Conservation (phyloP, 768 basidiomycete species). For the Mycena crocata region DNA sequence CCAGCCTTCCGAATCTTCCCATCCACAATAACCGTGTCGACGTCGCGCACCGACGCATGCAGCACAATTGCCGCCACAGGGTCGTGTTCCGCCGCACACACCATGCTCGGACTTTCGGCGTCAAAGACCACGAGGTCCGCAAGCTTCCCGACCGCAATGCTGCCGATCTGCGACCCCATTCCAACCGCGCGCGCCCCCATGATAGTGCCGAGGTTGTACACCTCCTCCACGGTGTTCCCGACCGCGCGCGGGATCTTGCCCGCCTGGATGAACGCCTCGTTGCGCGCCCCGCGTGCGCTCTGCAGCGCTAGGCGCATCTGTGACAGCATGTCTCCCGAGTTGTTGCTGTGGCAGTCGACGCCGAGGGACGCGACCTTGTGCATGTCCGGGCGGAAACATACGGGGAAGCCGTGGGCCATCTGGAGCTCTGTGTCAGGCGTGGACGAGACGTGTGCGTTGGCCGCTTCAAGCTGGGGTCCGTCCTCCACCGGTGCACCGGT, state of each 20-base stretch:
- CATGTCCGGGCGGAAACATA: constrained; percentile 26
- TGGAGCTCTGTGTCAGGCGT: constrained; percentile 31
- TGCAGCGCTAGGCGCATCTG: constrained; percentile 32
- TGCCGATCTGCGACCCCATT: constrained; percentile 20
- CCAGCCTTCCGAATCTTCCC: constrained; percentile 22
- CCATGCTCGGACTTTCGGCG: constrained; percentile 18
- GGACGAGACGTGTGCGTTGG: constrained; percentile 20
- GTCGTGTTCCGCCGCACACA: constrained; percentile 27
- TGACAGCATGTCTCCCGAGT: constrained; percentile 27
- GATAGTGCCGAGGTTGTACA: constrained; percentile 30
- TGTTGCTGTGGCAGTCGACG: constrained; percentile 29
- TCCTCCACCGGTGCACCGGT: constrained; percentile 13
- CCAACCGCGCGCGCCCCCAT: constrained; percentile 29
- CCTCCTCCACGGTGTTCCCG: constrained; percentile 7
- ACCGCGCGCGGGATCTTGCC: constrained; percentile 18
- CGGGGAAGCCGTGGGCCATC: constrained; percentile 18
- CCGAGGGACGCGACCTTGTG: constrained; percentile 23
- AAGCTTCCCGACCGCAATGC: constrained; percentile 27
- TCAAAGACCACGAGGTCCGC: constrained; percentile 30
- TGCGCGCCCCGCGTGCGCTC: constrained; percentile 18
- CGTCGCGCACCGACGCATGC: constrained; percentile 28
- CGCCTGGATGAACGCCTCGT: constrained; percentile 9
- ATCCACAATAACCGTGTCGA: constrained; percentile 32
- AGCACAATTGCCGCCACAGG: constrained; percentile 29
- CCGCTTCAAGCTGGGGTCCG: constrained; percentile 8